A percentile compares a stretch with the other conserved stretches of the same genome.
These are phyloP conservation scores for Helichrysum umbraculigerum DNA, from an alignment of 129 eudicot species.

Conservation along the genomic window DNA sequence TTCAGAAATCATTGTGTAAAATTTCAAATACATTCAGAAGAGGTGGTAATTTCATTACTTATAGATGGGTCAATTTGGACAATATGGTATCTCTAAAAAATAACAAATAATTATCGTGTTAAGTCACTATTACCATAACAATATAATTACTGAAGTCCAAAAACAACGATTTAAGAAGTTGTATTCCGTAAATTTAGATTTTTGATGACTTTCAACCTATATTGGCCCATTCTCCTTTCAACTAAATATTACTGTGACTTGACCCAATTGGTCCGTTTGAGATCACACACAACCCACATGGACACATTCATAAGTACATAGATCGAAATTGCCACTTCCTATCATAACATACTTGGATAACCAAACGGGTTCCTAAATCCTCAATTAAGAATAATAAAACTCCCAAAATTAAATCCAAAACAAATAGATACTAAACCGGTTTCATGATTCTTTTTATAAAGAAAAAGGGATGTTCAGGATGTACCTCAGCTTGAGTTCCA, in stretches of 20 bases:
- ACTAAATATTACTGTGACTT: background rate
- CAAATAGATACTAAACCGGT: background rate
- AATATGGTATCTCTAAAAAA: background rate
- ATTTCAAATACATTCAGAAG: background rate
- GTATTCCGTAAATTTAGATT: background rate
- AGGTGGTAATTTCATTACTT: background rate
- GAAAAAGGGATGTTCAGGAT: background rate
- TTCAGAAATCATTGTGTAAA: background rate
- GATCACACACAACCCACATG: background rate
- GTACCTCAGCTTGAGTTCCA: slow-evolving; percentile 25
- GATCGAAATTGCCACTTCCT: background rate
- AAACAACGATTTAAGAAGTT: background rate
- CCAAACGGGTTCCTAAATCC: background rate
- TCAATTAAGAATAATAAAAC: background rate
- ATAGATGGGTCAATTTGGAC: background rate
- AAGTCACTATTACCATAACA: background rate
- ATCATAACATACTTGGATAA: background rate
- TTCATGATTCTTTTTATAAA: background rate
- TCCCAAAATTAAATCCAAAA: background rate
- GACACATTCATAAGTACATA: background rate
- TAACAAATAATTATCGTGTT: background rate
- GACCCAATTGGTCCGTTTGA: background rate
- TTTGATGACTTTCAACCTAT: background rate
- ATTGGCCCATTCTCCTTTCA: background rate
- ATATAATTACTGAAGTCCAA: background rate